A percentile compares a stretch with the other conserved stretches of the same genome.
phyloP scores from a whole-genome alignment of 2,329 filamentous ascomycete genomes.

The Aureobasidium subglaciale region DNA sequence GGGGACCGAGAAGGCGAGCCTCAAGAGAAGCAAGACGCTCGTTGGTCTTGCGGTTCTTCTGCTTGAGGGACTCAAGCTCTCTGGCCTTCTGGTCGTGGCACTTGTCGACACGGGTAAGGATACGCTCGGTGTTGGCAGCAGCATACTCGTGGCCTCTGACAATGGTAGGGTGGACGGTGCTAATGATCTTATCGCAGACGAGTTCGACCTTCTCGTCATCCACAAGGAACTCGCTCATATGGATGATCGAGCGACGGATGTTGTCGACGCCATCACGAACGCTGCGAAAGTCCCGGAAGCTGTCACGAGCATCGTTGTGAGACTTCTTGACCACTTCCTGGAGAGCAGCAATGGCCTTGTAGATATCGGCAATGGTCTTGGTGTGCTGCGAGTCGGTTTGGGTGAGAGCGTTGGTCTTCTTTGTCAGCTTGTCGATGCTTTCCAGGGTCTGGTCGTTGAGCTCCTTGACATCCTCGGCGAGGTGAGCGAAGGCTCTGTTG shows the following conservation, averaged over 20 bases:
- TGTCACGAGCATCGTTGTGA: background rate
- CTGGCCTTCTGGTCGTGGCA: background rate
- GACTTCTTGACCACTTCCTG: too few relatives aligned
- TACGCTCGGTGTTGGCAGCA: background rate
- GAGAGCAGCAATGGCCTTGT: too few relatives aligned
- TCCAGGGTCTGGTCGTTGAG: too few relatives aligned
- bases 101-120: background rate
- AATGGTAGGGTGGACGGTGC: background rate
- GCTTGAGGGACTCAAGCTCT: background rate
- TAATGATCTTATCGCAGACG: background rate
- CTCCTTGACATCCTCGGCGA: too few relatives aligned
- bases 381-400: too few relatives aligned
- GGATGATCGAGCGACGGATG: background rate
- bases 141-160: background rate
- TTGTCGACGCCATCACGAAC: background rate
- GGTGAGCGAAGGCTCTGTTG: too few relatives aligned
- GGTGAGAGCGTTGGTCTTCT: too few relatives aligned
- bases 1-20: background rate
- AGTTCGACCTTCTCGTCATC: background rate
- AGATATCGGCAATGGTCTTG: too few relatives aligned
- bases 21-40: background rate
- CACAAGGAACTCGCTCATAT: background rate
- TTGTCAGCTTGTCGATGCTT: too few relatives aligned
- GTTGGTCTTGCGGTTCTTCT: background rate
- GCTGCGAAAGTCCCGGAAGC: background rate